Percentiles rank a stretch among this genome's conserved stretches.
These are phyloP conservation scores for Fusarium tricinctum DNA, from an alignment of 2,329 filamentous ascomycete species.

Conservation along the genomic window DNA sequence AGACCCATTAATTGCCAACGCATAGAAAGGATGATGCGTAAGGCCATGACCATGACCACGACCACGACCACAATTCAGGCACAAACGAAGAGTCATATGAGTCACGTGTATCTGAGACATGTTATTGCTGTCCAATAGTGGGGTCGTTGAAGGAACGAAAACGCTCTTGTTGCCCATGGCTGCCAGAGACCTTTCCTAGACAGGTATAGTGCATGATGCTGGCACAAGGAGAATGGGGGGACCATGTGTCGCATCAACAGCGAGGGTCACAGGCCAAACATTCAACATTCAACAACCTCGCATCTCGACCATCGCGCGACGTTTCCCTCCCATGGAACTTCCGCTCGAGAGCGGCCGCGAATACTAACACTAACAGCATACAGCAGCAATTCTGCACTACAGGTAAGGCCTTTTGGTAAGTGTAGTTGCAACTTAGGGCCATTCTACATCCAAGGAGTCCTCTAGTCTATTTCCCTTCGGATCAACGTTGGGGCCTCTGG, in stretches of 20 bases:
- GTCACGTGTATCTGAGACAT: constrained; percentile 44
- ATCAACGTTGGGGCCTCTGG: constrained; percentile 36
- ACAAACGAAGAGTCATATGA: constrained; percentile 35
- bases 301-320: constrained; percentile 41
- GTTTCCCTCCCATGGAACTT: constrained; percentile 45
- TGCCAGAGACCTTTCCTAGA: constrained; percentile 47
- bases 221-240: constrained; percentile 49
- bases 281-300: constrained; percentile 46
- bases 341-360: constrained; percentile 49
- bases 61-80: constrained; percentile 23
- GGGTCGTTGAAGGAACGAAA: constrained; percentile 34
- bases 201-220: constrained; percentile 41
- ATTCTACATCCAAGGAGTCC: constrained; percentile 22
- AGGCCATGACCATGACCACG: neutral
- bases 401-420: constrained; percentile 42
- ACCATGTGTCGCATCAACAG: constrained; percentile 52
- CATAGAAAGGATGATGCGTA: constrained; percentile 10
- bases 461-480: constrained; percentile 25
- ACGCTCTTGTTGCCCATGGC: constrained; percentile 52
- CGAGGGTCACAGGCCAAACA: constrained; percentile 47
- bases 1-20: constrained; percentile 19
- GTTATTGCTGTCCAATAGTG: constrained; percentile 46
- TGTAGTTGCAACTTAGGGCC: constrained; percentile 31
- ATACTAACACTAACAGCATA: constrained; percentile 43
- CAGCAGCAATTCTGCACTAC: constrained; percentile 26